phyloP scores from a whole-genome alignment of 1,284 basidiomycete species.

The Heterobasidion annosum region DNA sequence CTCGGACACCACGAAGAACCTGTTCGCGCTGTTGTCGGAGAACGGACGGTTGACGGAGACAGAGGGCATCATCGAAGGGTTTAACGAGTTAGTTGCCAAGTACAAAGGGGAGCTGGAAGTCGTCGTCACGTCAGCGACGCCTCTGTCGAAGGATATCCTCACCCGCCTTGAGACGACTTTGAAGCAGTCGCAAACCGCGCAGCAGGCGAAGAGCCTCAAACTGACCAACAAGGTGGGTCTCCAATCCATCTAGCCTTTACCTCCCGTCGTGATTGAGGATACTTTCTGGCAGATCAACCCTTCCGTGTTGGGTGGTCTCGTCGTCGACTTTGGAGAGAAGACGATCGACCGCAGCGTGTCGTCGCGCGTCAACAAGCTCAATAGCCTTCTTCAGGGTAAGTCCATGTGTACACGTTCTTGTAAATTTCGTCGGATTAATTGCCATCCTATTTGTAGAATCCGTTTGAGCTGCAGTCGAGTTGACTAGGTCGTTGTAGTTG shows the following conservation, averaged over 20 bases:
- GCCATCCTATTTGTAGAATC: constrained; percentile 19
- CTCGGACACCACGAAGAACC: constrained; percentile 87
- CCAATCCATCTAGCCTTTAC: not conserved
- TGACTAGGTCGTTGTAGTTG: not conserved
- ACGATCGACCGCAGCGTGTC: constrained; percentile 93
- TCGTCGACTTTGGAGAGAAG: constrained; percentile 98
- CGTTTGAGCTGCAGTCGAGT: constrained; percentile 17
- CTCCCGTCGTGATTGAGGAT: constrained; percentile 4
- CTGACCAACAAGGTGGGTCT: constrained; percentile 73
- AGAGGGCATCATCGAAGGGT: constrained; percentile 84
- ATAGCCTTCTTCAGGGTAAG: constrained; percentile 77
- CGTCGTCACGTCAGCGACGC: constrained; percentile 81
- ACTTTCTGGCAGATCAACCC: constrained; percentile 66
- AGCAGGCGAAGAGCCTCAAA: constrained; percentile 80
- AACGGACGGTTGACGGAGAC: constrained; percentile 89
- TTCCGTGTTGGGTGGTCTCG: constrained; percentile 77
- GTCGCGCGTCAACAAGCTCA: constrained; percentile 91
- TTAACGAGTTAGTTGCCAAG: constrained; percentile 83
- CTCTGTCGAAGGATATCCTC: constrained; percentile 69
- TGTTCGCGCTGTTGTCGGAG: constrained; percentile 86
- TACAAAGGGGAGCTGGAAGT: constrained; percentile 94
- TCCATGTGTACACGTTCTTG: not conserved
- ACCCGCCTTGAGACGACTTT: constrained; percentile 74
- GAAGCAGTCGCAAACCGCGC: constrained; percentile 78
- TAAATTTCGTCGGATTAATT: too few species aligned